These are phyloP conservation scores for Aleurites moluccanus DNA, from an alignment of 441 rosid genomes.

Conservation along the genomic window DNA sequence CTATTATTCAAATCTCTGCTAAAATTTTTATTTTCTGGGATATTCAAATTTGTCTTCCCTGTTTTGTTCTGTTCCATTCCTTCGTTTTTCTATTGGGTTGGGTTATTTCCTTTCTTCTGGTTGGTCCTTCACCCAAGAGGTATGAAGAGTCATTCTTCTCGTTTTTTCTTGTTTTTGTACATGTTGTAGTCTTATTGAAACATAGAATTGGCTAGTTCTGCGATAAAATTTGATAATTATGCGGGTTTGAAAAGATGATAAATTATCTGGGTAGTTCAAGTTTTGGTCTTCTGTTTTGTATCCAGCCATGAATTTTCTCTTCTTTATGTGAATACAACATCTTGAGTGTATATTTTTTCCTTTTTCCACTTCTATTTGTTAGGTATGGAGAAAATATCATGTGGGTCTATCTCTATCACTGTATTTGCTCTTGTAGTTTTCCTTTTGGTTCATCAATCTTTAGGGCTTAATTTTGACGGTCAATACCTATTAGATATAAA, in stretches of 20 bases:
- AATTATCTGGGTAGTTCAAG: conserved; percentile 25
- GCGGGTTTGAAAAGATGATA: background rate
- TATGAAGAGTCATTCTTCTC: conserved; percentile 29
- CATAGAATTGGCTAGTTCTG: background rate
- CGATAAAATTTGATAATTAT: conserved; percentile 8
- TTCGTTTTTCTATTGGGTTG: conserved; percentile 21
- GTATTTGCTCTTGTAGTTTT: conserved; percentile 36
- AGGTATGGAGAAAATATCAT: conserved; percentile 41
- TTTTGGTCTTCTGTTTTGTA: conserved; percentile 21
- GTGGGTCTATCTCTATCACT: conserved; percentile 15
- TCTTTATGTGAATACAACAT: conserved; percentile 22
- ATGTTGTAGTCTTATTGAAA: background rate
- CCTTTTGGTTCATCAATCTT: conserved; percentile 43
- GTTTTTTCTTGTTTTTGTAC: conserved; percentile 11
- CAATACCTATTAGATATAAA: conserved; percentile 64
- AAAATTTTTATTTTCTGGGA: background rate
- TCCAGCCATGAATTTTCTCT: conserved; percentile 17
- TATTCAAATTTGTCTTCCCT: conserved; percentile 21
- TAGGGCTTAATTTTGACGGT: conserved; percentile 71
- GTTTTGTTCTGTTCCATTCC: background rate
- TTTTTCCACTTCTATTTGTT: conserved; percentile 12
- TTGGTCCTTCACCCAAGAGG: conserved; percentile 29
- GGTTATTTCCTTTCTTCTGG: conserved; percentile 11
- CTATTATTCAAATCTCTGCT: background rate
- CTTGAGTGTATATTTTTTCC: background rate